A percentile compares a stretch with the other conserved stretches of the same genome.
These are phyloP conservation scores for Starmerella sp. DNA, from an alignment of 805 yeast species.

Conservation along the genomic window DNA sequence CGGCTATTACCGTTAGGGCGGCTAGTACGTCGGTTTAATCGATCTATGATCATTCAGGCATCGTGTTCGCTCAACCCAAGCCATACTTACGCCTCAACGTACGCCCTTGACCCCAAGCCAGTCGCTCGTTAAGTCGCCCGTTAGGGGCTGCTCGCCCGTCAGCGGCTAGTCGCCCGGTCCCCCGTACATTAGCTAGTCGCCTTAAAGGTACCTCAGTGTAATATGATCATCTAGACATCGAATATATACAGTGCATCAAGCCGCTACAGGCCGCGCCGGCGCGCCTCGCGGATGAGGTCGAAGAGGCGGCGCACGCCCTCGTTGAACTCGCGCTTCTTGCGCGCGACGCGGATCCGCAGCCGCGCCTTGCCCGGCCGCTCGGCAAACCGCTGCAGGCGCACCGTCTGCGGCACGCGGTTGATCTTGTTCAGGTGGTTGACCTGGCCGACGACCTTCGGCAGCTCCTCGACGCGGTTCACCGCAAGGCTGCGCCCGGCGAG, in stretches of 20 bases:
- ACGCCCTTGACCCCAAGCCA: too few species aligned
- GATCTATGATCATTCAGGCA: too few species aligned
- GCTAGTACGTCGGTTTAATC: too few species aligned
- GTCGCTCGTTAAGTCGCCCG: too few species aligned
- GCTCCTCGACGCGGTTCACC: conserved; percentile 21
- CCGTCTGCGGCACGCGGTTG: conserved; percentile 24
- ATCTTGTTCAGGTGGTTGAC: conserved; percentile 24
- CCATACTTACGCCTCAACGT: too few species aligned
- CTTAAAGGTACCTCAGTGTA: too few species aligned
- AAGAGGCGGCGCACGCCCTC: conserved; percentile 29
- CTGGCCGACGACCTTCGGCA: conserved; percentile 23
- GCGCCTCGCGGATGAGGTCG: conserved; percentile 28
- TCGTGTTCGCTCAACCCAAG: too few species aligned
- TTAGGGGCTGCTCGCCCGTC: too few species aligned
- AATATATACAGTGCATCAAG: neutral
- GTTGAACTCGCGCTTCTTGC: conserved; percentile 27
- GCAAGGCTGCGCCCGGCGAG: conserved; percentile 27
- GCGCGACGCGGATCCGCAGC: conserved; percentile 25
- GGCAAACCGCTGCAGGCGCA: conserved; percentile 25
- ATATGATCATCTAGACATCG: too few species aligned
- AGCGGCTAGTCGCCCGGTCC: too few species aligned
- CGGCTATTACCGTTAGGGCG: too few species aligned
- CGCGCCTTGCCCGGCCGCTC: conserved; percentile 30
- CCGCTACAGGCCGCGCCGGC: conserved; percentile 16
- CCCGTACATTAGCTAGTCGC: too few species aligned